Conservation (phyloP, 805 yeast genomes). For the Wickerhamomyces sydowiorum region DNA sequence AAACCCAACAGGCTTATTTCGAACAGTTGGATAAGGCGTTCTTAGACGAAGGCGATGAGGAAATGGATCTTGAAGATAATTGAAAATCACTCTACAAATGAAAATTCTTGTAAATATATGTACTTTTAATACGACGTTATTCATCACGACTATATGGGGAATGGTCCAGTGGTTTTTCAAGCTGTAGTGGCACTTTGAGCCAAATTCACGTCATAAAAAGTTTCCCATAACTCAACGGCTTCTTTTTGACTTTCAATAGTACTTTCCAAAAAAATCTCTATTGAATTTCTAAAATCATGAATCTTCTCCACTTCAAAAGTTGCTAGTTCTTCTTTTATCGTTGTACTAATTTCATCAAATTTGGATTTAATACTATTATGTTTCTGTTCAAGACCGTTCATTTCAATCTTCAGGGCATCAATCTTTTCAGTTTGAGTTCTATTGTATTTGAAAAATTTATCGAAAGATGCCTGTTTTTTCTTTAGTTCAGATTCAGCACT, state of each 20-base stretch:
- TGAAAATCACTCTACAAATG: background rate
- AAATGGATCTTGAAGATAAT: conserved; percentile 10
- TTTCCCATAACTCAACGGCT: conserved; percentile 81
- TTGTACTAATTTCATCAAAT: conserved; percentile 58
- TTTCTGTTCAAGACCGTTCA: conserved; percentile 46
- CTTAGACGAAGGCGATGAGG: conserved; percentile 21
- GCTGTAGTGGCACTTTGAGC: background rate
- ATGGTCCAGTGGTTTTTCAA: conserved; percentile 4
- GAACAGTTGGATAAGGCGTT: conserved; percentile 26
- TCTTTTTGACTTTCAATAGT: conserved; percentile 92
- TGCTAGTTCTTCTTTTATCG: conserved; percentile 61
- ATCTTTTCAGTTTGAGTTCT: conserved; percentile 60
- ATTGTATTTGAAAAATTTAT: conserved; percentile 39
- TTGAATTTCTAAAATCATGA: conserved; percentile 79
- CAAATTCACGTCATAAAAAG: conserved; percentile 62
- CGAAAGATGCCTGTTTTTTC: conserved; percentile 41
- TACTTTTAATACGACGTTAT: background rate
- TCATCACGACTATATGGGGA: background rate
- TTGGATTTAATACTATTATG: conserved; percentile 48
- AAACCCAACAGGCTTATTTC: conserved; percentile 26
- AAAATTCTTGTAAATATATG: conserved; percentile 4
- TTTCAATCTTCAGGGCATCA: conserved; percentile 51
- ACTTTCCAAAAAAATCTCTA: conserved; percentile 86
- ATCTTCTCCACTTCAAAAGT: conserved; percentile 70
- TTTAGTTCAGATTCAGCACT: conserved; percentile 43